Conservation (phyloP, 208 protist species). For the Wallacemonas collosoma region DNA sequence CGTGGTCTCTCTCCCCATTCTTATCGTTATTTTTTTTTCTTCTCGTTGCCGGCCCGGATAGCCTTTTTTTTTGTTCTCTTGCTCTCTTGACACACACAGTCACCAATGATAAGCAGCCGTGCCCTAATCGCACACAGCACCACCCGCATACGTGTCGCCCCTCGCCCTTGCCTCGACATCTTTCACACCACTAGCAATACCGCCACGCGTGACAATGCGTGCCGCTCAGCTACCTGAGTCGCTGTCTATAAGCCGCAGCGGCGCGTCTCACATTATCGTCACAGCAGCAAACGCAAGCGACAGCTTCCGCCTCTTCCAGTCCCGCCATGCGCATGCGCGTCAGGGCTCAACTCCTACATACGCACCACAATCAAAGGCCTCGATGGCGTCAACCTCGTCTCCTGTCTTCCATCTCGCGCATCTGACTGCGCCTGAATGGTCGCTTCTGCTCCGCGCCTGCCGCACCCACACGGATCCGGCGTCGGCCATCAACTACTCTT, state of each 20-base stretch:
- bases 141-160: background rate
- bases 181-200: background rate
- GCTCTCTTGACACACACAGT: no score
- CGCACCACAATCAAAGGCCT: no score
- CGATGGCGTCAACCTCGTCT: no score
- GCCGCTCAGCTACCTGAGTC: constrained; percentile 36
- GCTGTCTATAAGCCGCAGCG: constrained; percentile 24
- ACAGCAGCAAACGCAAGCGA: constrained; percentile 37
- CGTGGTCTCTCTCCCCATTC: no score
- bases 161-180: constrained; percentile 7
- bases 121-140: no score
- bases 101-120: no score
- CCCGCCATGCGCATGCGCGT: background rate
- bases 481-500: constrained; percentile 64
- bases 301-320: constrained; percentile 38
- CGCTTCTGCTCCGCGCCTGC: constrained; percentile 46
- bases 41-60: no score
- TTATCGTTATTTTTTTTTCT: no score
- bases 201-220: constrained; percentile 28
- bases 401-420: constrained; percentile 49
- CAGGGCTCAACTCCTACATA: no score
- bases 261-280: constrained; percentile 49
- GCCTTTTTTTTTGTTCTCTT: no score
- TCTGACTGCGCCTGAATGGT: constrained; percentile 48
- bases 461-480: constrained; percentile 41